phyloP scores from a whole-genome alignment of 768 basidiomycete species.

The Rubroboletus pulcherrimus region DNA sequence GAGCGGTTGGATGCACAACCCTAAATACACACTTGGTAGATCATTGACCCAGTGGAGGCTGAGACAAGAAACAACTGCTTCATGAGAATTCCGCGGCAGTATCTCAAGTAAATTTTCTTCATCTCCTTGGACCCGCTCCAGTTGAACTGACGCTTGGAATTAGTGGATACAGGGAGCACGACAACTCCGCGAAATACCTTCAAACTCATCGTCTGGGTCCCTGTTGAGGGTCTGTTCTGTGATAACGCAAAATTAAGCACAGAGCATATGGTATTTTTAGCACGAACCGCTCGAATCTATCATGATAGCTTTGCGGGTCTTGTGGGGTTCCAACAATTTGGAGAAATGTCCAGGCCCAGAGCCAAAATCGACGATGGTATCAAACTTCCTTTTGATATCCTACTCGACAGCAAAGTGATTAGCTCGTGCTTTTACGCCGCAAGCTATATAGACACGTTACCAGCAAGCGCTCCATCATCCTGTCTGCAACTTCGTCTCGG shows the following conservation, averaged over 20 bases:
- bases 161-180: background rate
- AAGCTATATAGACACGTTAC: conserved; percentile 39
- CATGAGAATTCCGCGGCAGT: conserved; percentile 72
- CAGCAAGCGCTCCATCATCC: conserved; percentile 85
- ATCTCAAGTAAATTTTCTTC: conserved; percentile 74
- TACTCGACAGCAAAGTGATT: conserved; percentile 29
- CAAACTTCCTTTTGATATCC: conserved; percentile 90
- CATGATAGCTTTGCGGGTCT: conserved; percentile 73
- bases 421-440: background rate
- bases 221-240: conserved; percentile 69
- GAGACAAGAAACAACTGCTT: conserved; percentile 88
- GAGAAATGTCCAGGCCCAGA: conserved; percentile 92
- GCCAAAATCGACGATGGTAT: conserved; percentile 79
- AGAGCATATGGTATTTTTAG: background rate
- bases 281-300: conserved; percentile 79
- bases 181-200: conserved; percentile 47
- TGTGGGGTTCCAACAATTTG: conserved; percentile 67
- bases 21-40: conserved; percentile 65
- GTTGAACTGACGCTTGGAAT: conserved; percentile 50
- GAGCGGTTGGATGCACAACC: background rate
- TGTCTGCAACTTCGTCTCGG: conserved; percentile 83
- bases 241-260: conserved; percentile 4
- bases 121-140: conserved; percentile 76
- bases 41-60: conserved; percentile 98
- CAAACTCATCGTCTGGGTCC: conserved; percentile 76